Conservation (phyloP, 768 basidiomycete species). For the Boletus pseudo-olivaceus region DNA sequence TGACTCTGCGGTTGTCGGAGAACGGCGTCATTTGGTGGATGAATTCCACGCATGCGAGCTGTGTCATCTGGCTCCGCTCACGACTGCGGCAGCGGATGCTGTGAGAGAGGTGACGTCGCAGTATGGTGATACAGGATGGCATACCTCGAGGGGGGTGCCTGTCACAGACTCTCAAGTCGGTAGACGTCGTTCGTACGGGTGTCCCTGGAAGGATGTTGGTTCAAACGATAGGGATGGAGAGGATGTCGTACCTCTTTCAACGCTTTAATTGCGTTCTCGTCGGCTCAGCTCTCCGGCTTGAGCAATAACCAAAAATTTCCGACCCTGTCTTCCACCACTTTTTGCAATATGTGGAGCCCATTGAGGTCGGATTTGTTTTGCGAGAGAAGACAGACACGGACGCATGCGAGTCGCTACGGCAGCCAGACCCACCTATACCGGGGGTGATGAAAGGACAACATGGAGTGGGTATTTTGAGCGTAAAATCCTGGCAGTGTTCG, state of each 20-base stretch:
- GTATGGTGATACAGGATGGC: not conserved
- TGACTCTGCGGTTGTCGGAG: constrained; percentile 20
- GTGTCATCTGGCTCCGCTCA: constrained; percentile 7
- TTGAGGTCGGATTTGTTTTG: constrained; percentile 35
- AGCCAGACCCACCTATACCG: constrained; percentile 44
- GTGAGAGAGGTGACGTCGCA: constrained; percentile 13
- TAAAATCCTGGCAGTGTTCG: constrained; percentile 36
- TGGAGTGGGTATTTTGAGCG: constrained; percentile 35
- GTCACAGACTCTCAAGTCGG: constrained; percentile 42
- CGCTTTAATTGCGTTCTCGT: constrained; percentile 37
- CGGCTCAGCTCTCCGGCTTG: constrained; percentile 39
- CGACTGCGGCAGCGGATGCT: constrained; percentile 7
- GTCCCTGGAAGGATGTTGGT: constrained; percentile 34
- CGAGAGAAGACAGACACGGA: not conserved
- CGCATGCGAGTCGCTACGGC: not conserved
- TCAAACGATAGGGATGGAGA: not conserved
- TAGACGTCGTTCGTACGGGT: constrained; percentile 58
- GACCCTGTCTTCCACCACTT: constrained; percentile 52
- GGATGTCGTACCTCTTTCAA: constrained; percentile 42
- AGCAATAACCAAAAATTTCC: constrained; percentile 50
- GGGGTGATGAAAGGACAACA: constrained; percentile 5
- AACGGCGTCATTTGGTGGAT: constrained; percentile 25
- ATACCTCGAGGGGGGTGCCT: not conserved
- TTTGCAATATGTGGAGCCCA: constrained; percentile 40
- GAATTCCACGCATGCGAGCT: constrained; percentile 20